Conservation (phyloP, 1,284 basidiomycete species). For the Malassezia slooffiae region DNA sequence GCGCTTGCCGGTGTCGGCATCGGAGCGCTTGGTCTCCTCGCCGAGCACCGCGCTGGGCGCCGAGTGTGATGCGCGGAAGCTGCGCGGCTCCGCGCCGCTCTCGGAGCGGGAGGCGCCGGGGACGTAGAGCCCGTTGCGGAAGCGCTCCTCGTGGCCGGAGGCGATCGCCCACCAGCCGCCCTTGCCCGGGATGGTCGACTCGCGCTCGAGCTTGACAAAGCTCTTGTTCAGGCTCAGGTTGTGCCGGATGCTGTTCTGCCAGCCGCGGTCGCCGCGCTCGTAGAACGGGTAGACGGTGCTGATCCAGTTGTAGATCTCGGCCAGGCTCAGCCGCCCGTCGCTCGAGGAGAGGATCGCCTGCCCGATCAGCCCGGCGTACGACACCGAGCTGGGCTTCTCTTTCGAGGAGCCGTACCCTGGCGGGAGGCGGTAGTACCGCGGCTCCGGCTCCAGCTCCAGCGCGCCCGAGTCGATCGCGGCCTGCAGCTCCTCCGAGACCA, state of each 20-base stretch:
- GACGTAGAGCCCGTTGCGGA: slow-evolving; percentile 34
- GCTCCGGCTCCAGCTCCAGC: slow-evolving; percentile 30
- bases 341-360: slow-evolving; percentile 79
- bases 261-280: slow-evolving; percentile 82
- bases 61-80: background rate
- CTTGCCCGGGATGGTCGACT: slow-evolving; percentile 47
- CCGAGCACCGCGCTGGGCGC: background rate
- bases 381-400: slow-evolving; percentile 47
- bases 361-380: slow-evolving; percentile 89
- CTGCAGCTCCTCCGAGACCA: slow-evolving; percentile 42
- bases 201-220: slow-evolving; percentile 54
- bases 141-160: slow-evolving; percentile 40
- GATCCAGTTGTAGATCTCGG: slow-evolving; percentile 93
- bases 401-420: slow-evolving; percentile 32
- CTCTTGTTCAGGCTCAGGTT: slow-evolving; percentile 73
- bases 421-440: slow-evolving; percentile 40
- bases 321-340: slow-evolving; percentile 72
- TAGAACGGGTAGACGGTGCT: slow-evolving; percentile 85
- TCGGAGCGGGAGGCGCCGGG: slow-evolving; percentile 2
- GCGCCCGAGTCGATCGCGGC: slow-evolving; percentile 37
- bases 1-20: background rate
- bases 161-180: slow-evolving; percentile 49
- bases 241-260: slow-evolving; percentile 89
- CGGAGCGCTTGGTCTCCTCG: too few species aligned
- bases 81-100: background rate